Percentiles rank a stretch among this genome's conserved stretches.
Conservation (phyloP, 2,329 filamentous ascomycete genomes). For the Penicillium sp. region DNA sequence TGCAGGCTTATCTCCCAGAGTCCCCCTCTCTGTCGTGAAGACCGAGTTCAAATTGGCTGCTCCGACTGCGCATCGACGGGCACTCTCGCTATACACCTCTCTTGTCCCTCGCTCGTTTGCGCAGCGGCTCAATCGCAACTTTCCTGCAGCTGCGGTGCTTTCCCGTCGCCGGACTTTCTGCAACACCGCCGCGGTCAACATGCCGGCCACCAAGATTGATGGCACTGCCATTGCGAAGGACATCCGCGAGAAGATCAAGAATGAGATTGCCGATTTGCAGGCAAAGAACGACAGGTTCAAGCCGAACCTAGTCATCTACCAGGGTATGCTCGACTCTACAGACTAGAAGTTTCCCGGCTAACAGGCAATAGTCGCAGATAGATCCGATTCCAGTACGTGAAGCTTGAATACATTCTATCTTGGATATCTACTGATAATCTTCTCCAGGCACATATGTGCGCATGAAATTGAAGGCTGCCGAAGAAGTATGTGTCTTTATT, state of each 20-base stretch:
- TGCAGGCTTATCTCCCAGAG: slow-evolving; percentile 7
- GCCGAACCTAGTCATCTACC: slow-evolving; percentile 89
- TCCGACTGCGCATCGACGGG: slow-evolving; percentile 7
- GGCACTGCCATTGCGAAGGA: slow-evolving; percentile 90
- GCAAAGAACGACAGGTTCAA: slow-evolving; percentile 79
- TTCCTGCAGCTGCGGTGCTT: neutral
- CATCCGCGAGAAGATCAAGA: slow-evolving; percentile 77
- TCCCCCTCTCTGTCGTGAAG: slow-evolving; percentile 3
- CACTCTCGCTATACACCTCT: neutral
- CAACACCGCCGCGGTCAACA: slow-evolving; percentile 54
- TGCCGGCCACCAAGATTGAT: slow-evolving; percentile 90
- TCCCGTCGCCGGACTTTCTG: slow-evolving; percentile 9
- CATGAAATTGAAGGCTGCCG: slow-evolving; percentile 97
- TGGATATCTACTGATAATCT: slow-evolving; percentile 19
- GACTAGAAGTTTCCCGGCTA: neutral
- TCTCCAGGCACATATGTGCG: slow-evolving; percentile 87
- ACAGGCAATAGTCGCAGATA: slow-evolving; percentile 67
- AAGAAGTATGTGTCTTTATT: slow-evolving; percentile 60
- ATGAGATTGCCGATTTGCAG: slow-evolving; percentile 78
- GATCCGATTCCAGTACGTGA: slow-evolving; percentile 80
- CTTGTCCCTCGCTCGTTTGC: neutral
- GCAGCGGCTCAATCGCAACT: neutral
- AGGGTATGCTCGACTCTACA: slow-evolving; percentile 54
- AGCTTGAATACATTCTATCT: slow-evolving; percentile 4
- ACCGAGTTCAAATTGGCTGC: slow-evolving; percentile 1